These are phyloP conservation scores for Pseudopyricularia javanii DNA, from an alignment of 2,329 filamentous ascomycete genomes.

Conservation along the genomic window DNA sequence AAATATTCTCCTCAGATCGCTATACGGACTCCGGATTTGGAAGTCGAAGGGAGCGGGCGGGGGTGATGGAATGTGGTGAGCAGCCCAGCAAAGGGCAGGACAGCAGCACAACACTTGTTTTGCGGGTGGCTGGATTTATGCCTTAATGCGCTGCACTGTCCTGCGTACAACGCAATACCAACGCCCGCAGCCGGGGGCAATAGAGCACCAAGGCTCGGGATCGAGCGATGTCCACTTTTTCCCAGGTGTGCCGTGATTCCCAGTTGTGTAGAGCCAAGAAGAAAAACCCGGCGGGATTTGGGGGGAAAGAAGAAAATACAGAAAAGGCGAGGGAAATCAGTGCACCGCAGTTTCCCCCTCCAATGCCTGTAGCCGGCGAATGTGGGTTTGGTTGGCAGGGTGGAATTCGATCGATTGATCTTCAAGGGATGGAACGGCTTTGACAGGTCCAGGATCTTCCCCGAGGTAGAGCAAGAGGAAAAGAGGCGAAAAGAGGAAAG, in stretches of 20 bases:
- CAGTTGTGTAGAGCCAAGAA: neutral
- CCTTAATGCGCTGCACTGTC: neutral
- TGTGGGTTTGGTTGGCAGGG: neutral
- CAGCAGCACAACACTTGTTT: neutral
- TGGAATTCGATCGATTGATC: neutral
- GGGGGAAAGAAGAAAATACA: neutral
- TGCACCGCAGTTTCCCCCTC: neutral
- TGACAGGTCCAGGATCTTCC: neutral
- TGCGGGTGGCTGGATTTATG: neutral
- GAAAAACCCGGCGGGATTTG: no score
- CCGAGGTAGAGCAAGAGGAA: neutral
- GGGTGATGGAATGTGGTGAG: conserved; percentile 2
- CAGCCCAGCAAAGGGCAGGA: neutral
- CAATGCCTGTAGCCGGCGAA: neutral
- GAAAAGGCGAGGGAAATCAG: neutral
- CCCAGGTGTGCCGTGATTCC: neutral
- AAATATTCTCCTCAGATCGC: no score
- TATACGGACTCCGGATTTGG: neutral
- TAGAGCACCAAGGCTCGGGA: neutral
- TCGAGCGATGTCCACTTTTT: neutral
- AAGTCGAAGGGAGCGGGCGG: neutral
- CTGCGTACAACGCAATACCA: neutral
- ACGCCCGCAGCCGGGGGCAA: neutral
- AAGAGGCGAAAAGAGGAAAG: neutral
- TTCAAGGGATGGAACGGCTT: neutral